Evolutionary conservation across 371 early-diverging fungal genomes (phyloP), one percentile per base, ranked within the genome.

Genomic region (Zychaea mexicana): DNA sequence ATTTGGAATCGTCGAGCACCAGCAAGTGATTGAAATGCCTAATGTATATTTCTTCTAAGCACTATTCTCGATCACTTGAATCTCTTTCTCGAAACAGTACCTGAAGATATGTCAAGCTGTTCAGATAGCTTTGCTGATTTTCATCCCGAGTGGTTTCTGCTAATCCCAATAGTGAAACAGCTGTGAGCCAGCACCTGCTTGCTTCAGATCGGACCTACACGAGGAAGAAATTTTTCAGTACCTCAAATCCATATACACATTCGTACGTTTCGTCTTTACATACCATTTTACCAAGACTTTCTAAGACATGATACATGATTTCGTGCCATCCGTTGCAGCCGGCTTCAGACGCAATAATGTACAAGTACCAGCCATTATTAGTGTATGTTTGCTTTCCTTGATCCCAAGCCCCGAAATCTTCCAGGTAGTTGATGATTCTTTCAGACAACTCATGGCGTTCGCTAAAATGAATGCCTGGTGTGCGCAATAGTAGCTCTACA

Each of bases 331-430:
- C 68, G 33, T 66, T 67, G 8, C 39, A 45, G 1, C 77, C 78
- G 2, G 81, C 81, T 36, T 74, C 76, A n/a, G 60, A 62, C 12
- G 71, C 76, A 24, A 78, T 70, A 4, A 67, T 30, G 59, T 76
- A 81, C 0, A 81, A 22, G 15, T 74, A 53, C 74, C 77, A 76
- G 6, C 66, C 69, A 59, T 76, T 74, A 7, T 22, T 53, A 19
- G 52, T 60, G 57, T 66, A 75, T 0, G n/a, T 38, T 17, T 62
- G 32, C 1, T 28, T 56, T 1, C 17, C 8, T 5, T 62, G 38
- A 21, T 74, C 39, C 76, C 76, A 78, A 9, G 32, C 30, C 9
- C 77, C 81, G 65, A 73, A 76, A 9, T 57, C 30, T 15, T 59
- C 46, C 19, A 74, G 13, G 10, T 49, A 12, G 9, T 10, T 9